These are phyloP conservation scores for Coprinellus aureogranulatus DNA, from an alignment of 768 basidiomycete species.

Conservation along the genomic window DNA sequence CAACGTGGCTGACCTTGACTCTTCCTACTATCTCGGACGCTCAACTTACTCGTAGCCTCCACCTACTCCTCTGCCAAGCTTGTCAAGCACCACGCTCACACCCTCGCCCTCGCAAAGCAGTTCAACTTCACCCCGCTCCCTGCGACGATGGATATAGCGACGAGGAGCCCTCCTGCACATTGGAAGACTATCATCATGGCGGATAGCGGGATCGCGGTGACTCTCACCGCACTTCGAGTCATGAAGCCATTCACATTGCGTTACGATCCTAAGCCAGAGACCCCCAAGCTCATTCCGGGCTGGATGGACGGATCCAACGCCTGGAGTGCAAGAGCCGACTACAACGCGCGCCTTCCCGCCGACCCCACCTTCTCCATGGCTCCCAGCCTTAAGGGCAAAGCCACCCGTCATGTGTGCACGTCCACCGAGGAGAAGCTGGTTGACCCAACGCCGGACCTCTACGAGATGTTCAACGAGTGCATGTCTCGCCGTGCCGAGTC, in stretches of 20 bases:
- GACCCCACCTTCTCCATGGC: constrained; percentile 39
- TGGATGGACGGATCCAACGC: constrained; percentile 66
- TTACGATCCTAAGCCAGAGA: constrained; percentile 24
- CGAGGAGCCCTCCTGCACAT: not conserved
- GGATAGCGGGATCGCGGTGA: constrained; percentile 45
- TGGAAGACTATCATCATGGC: constrained; percentile 65
- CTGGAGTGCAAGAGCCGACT: constrained; percentile 63
- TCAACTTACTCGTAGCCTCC: constrained; percentile 11
- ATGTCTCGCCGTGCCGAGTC: constrained; percentile 45
- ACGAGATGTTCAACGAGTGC: constrained; percentile 49
- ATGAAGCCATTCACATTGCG: constrained; percentile 32
- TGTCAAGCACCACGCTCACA: not conserved
- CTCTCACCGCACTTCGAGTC: constrained; percentile 38
- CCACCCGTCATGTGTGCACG: constrained; percentile 5
- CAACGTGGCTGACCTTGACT: not conserved
- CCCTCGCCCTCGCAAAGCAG: constrained; percentile 18
- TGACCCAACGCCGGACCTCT: constrained; percentile 40
- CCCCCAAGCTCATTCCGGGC: constrained; percentile 49
- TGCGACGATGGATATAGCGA: constrained; percentile 29
- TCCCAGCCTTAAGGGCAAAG: constrained; percentile 26
- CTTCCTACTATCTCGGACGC: constrained; percentile 29
- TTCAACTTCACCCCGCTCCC: constrained; percentile 52
- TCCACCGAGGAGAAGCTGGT: constrained; percentile 14
- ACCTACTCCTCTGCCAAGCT: constrained; percentile 15
- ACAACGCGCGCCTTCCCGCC: constrained; percentile 44